These are phyloP conservation scores for Metroxylon sagu DNA, from an alignment of 176 grass and related monocot genomes.

Conservation along the genomic window DNA sequence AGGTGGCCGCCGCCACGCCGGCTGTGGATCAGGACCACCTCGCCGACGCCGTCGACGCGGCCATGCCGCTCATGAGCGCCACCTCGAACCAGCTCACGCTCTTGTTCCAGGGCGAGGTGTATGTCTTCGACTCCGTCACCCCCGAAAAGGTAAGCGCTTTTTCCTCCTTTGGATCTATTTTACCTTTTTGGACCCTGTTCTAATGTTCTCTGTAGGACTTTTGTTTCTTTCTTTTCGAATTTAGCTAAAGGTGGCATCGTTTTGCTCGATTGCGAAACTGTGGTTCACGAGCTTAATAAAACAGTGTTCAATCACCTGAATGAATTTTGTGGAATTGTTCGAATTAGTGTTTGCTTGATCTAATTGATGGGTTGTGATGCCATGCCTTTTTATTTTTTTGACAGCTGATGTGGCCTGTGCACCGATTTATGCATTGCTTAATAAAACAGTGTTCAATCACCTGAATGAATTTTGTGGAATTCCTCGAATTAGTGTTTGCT, in stretches of 20 bases:
- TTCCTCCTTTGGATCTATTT: neutral
- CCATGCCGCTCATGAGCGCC: constrained; percentile 23
- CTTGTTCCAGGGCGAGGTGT: constrained; percentile 94
- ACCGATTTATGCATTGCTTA: too few species aligned
- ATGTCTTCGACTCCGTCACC: constrained; percentile 90
- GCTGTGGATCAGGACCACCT: constrained; percentile 24
- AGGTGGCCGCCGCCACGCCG: constrained; percentile 10
- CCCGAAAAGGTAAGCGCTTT: constrained; percentile 48
- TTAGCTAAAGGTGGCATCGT: too few species aligned
- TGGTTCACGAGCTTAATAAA: too few species aligned
- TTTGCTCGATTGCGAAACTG: too few species aligned
- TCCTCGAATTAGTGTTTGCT: neutral
- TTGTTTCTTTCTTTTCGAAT: too few species aligned
- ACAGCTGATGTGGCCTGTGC: too few species aligned
- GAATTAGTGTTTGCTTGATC: neutral
- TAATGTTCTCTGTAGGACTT: neutral
- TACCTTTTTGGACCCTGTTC: neutral
- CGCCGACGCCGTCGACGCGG: constrained; percentile 29
- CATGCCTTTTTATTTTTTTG: neutral
- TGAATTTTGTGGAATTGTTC: neutral
- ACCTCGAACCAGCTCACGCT: constrained; percentile 79
- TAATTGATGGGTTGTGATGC: neutral
- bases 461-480: neutral
- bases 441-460: too few species aligned
- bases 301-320: too few species aligned